Percentiles rank a stretch among this genome's conserved stretches.
phyloP scores from a whole-genome alignment of 2,329 filamentous ascomycete genomes.

The Verticillium longisporum region DNA sequence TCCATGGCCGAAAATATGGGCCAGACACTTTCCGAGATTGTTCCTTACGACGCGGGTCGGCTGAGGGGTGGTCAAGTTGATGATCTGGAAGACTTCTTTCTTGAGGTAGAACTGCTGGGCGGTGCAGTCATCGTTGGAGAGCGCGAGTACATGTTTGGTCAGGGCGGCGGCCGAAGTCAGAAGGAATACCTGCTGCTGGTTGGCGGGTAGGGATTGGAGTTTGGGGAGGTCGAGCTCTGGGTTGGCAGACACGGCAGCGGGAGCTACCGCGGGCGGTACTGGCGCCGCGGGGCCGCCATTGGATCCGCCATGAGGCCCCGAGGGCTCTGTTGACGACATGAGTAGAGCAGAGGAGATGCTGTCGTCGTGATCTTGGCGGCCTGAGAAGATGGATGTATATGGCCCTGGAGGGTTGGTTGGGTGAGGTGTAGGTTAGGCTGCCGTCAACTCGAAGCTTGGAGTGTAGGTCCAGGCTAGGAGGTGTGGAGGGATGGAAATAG shows the following conservation, averaged over 20 bases:
- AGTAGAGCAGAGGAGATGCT: not conserved
- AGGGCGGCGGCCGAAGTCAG: conserved; percentile 82
- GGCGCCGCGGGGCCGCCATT: conserved; percentile 18
- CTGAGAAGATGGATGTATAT: not conserved
- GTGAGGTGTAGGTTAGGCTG: not conserved
- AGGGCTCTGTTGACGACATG: conserved; percentile 30
- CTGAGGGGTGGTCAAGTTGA: conserved; percentile 72
- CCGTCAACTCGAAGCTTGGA: not conserved
- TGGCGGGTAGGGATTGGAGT: conserved; percentile 79
- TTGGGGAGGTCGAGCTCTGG: conserved; percentile 85
- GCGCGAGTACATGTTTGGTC: conserved; percentile 67
- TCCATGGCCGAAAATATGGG: conserved; percentile 74
- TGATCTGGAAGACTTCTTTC: conserved; percentile 88
- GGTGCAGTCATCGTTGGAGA: conserved; percentile 74
- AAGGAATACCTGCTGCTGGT: conserved; percentile 94
- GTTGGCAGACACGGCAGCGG: conserved; percentile 37
- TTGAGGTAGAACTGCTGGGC: conserved; percentile 88
- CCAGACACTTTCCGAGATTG: conserved; percentile 78
- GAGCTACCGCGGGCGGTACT: conserved; percentile 18
- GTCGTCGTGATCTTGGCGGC: not conserved
- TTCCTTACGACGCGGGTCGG: conserved; percentile 86
- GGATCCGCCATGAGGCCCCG: conserved; percentile 26
- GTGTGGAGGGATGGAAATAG: not conserved
- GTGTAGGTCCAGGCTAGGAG: not conserved
- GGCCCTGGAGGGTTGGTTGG: not conserved